These are phyloP conservation scores for Blepharisma stoltei DNA, from an alignment of 73 alveolate species.

Conservation along the genomic window DNA sequence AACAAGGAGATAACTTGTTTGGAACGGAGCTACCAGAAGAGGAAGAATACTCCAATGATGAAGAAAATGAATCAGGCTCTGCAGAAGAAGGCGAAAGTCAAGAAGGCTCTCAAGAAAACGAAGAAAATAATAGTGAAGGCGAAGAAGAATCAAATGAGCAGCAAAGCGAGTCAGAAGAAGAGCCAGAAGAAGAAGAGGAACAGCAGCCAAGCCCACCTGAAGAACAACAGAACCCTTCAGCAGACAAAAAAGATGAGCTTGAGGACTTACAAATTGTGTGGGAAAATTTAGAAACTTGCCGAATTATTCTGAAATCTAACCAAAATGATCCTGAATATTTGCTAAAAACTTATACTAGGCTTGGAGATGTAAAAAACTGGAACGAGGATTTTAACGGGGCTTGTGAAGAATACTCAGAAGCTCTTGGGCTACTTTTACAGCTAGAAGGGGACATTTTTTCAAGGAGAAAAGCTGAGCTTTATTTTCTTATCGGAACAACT, in stretches of 20 bases:
- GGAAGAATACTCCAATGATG: background rate
- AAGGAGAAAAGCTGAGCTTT: background rate
- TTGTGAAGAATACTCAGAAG: conserved; percentile 11
- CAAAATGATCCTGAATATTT: background rate
- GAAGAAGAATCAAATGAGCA: background rate
- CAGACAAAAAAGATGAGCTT: background rate
- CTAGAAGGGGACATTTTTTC: conserved; percentile 10
- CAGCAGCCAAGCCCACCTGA: too few relatives aligned
- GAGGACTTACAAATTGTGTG: conserved; percentile 13
- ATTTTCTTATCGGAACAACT: background rate
- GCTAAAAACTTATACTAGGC: background rate
- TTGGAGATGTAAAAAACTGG: background rate
- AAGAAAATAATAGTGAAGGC: background rate
- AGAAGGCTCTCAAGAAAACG: background rate
- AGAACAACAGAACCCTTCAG: background rate
- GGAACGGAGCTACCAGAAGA: conserved; percentile 1
- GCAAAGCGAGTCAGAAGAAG: too few relatives aligned
- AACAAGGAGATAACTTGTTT: background rate
- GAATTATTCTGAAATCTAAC: background rate
- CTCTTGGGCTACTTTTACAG: background rate
- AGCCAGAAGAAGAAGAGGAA: too few relatives aligned
- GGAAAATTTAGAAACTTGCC: background rate
- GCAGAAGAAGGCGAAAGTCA: background rate
- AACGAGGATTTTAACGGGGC: conserved; percentile 3
- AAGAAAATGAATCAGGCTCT: background rate